phyloP scores from a whole-genome alignment of 2,329 filamentous ascomycete genomes.

The Alternaria triticina region DNA sequence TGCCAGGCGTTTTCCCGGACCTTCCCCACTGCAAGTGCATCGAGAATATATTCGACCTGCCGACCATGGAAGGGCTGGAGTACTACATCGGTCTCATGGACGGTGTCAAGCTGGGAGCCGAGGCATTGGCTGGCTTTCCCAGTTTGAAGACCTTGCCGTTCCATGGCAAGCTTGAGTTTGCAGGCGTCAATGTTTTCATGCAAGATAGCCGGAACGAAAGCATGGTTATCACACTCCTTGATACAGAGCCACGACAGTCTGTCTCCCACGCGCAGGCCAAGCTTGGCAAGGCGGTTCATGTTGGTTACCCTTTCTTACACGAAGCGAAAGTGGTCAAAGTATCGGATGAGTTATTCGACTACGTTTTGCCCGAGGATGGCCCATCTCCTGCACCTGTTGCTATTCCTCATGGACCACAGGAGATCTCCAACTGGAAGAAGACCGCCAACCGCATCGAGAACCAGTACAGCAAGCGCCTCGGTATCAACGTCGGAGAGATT shows the following conservation, averaged over 20 bases:
- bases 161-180: slow-evolving; percentile 79
- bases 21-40: slow-evolving; percentile 86
- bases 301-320: slow-evolving; percentile 93
- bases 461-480: slow-evolving; percentile 88
- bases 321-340: slow-evolving; percentile 90
- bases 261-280: slow-evolving; percentile 76
- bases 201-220: slow-evolving; percentile 96
- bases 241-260: slow-evolving; percentile 73
- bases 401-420: slow-evolving; percentile 73
- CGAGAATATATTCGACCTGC: slow-evolving; percentile 95
- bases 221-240: slow-evolving; percentile 85
- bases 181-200: slow-evolving; percentile 93
- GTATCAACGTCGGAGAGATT: slow-evolving; percentile 82
- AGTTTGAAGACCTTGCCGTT: slow-evolving; percentile 86
- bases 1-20: slow-evolving; percentile 89
- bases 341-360: slow-evolving; percentile 92
- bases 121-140: slow-evolving; percentile 92
- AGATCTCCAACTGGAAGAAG: slow-evolving; percentile 83
- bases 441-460: slow-evolving; percentile 85
- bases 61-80: slow-evolving; percentile 87
- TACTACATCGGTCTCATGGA: slow-evolving; percentile 83
- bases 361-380: slow-evolving; percentile 71
- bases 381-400: slow-evolving; percentile 65
- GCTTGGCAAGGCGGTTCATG: slow-evolving; percentile 83
- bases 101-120: slow-evolving; percentile 79